Evolutionary conservation across 345 rosid species (phyloP), one percentile per base, ranked within the genome.

Genomic region (thale cress (Arabidopsis thaliana)): DNA sequence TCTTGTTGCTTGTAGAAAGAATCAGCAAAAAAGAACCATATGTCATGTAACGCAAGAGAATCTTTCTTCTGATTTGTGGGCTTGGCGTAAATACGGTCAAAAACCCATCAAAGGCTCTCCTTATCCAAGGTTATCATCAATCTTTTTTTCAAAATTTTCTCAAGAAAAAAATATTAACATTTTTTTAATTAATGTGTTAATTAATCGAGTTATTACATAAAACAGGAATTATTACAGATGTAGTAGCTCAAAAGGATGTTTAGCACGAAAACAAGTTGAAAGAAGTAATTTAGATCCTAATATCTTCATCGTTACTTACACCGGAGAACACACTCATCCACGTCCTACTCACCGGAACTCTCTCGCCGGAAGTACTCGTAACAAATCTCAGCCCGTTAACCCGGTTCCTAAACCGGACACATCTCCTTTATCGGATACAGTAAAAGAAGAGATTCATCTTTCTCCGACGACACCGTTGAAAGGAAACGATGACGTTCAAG

Each of bases 31-130:
- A 80, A 88, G 82, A 81, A 75, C 81, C 49, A 82, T 91, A 45
- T 81, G 88, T 78, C 95, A 88, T 51, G 89, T 94, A 33, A 76
- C 87, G 32, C 93, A 80, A 42, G 96, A 89, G 78, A 85, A 89
- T 65, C 88, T 94, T 66, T 83, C 90, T 12, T 75, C 85, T 65
- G 98, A 94, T 84, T 72, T 84, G 67, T 94, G 98, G 98, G 90
- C 97, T 51, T 94, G 98, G 98, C 86, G 98, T 7, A 94, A 94
- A 56, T 94, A 94, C 73, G 98, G 98, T 4, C 97, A 94, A 60
- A 94, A 94, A 79, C 98, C 97, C 70, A 94, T 94, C 78, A 94
- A 91, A 81, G 96, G 97, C 38, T 89, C 97, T 16, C 96, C 97
- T 5, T 88, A 86, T 67, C 98, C 97, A 22, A 89, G 97, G 97